Evolutionary conservation across 2,329 filamentous ascomycete species (phyloP), one percentile per base, ranked within the genome.

Genomic region (Aureobasidium lini): DNA sequence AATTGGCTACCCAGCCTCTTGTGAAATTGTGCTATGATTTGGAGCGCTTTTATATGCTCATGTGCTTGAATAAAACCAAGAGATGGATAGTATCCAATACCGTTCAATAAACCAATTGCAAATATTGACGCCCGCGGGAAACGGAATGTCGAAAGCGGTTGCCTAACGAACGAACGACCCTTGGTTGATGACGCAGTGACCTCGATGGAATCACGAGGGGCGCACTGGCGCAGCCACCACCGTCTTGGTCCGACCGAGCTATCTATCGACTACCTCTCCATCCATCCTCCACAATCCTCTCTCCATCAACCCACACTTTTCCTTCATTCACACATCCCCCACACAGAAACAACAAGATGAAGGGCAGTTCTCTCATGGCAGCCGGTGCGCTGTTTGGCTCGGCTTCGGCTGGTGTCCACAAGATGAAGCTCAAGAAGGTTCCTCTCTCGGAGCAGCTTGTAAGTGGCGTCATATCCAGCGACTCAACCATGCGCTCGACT

Each of bases 361-460:
- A 95, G 87, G 85, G 85, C 76, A 80, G 86, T 77, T 79, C 91
- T 71, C 76, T 96, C 72, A 81, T 90, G 74, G 87, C 90, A 73
- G 85, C 85, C 77, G 85, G 86, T 70, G 82, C 86, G 79, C 84
- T 95, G 81, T 82, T 92, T 71, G 88, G 89, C 80, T 85, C 87
- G 73, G 88, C 88, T 73, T 83, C 89, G 72, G 93, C 90, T 68
- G 90, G 86, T 70, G 82, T 96, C 66, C 90, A 97, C 85, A 95
- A 90, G 83, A 87, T 96, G 84, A 94, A 95, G 83, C 87, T 99
- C 71, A 89, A 96, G 84, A 99, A 99, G 87, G 80, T 97, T 63
- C 88, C 94, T 66, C 81, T 99, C 61, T 83, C 86, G 52, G 90
- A 97, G 75, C 94, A 97, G 80, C 84, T 99, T 71, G 92, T 95